Percentiles rank a stretch among this genome's conserved stretches.
phyloP scores from a whole-genome alignment of 441 rosid genomes.

The Metrosideros polymorpha region DNA sequence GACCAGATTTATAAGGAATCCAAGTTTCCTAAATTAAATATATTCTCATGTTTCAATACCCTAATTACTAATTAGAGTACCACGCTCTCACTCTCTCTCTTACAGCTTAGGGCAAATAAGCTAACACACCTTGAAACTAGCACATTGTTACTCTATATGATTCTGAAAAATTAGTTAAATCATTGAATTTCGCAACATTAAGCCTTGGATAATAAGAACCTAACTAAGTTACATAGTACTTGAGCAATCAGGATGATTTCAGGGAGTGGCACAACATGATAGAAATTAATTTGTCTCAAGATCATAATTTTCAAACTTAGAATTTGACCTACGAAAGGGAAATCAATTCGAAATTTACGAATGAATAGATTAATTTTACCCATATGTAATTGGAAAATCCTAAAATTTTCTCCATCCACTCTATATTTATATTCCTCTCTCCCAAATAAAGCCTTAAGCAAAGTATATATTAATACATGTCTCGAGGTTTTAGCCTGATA shows the following conservation, averaged over 20 bases:
- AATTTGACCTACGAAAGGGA: background rate
- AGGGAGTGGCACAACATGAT: background rate
- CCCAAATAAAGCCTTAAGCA: background rate
- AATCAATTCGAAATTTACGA: background rate
- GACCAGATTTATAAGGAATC: too few relatives aligned
- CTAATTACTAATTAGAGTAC: too few relatives aligned
- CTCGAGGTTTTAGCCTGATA: background rate
- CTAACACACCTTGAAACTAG: too few relatives aligned
- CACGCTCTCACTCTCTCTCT: too few relatives aligned
- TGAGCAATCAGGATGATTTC: background rate
- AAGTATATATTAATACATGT: background rate
- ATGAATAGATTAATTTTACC: background rate
- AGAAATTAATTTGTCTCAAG: background rate
- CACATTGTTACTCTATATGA: too few relatives aligned
- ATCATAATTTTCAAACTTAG: background rate
- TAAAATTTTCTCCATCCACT: background rate
- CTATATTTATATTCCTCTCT: background rate
- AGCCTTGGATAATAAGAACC: background rate
- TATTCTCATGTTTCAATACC: too few relatives aligned
- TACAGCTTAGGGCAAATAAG: too few relatives aligned
- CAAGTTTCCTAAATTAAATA: too few relatives aligned
- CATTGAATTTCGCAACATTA: background rate
- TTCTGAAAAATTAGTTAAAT: background rate
- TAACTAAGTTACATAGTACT: background rate
- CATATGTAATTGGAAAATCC: background rate